Evolutionary conservation across 2,329 filamentous ascomycete species (phyloP).

Genomic region (Fusarium albidum): DNA sequence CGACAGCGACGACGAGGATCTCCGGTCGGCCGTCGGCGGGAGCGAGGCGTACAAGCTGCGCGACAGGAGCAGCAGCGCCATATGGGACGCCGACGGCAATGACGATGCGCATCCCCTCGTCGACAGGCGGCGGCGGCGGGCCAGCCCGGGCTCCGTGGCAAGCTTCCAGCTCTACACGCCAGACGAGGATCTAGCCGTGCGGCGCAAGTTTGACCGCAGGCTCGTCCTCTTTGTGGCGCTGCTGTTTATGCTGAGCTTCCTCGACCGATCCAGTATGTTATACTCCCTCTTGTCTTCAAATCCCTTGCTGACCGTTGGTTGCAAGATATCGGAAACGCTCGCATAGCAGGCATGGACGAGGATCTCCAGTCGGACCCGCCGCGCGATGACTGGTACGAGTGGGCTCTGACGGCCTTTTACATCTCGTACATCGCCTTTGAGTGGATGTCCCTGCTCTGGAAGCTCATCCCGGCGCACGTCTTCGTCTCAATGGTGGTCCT

Average conservation of each 20-base stretch:
- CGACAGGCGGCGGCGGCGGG: slow-evolving; percentile 22
- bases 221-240: slow-evolving; percentile 84
- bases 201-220: slow-evolving; percentile 78
- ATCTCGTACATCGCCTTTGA: slow-evolving; percentile 70
- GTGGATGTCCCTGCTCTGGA: slow-evolving; percentile 72
- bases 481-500: slow-evolving; percentile 71
- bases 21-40: slow-evolving; percentile 44
- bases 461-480: slow-evolving; percentile 66
- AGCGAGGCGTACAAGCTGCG: slow-evolving; percentile 46
- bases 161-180: slow-evolving; percentile 57
- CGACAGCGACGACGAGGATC: slow-evolving; percentile 46
- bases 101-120: slow-evolving; percentile 35
- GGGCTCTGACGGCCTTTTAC: slow-evolving; percentile 69
- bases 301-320: not conserved
- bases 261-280: slow-evolving; percentile 83
- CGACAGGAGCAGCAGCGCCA: slow-evolving; percentile 23
- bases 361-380: slow-evolving; percentile 63
- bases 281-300: not conserved
- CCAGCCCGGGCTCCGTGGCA: slow-evolving; percentile 44
- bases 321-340: slow-evolving; percentile 70
- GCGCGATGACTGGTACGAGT: slow-evolving; percentile 62
- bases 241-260: slow-evolving; percentile 84
- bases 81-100: slow-evolving; percentile 27
- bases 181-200: slow-evolving; percentile 77
- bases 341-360: slow-evolving; percentile 69